These are phyloP conservation scores for Galerina sulciceps DNA, from an alignment of 768 basidiomycete genomes.

Conservation along the genomic window DNA sequence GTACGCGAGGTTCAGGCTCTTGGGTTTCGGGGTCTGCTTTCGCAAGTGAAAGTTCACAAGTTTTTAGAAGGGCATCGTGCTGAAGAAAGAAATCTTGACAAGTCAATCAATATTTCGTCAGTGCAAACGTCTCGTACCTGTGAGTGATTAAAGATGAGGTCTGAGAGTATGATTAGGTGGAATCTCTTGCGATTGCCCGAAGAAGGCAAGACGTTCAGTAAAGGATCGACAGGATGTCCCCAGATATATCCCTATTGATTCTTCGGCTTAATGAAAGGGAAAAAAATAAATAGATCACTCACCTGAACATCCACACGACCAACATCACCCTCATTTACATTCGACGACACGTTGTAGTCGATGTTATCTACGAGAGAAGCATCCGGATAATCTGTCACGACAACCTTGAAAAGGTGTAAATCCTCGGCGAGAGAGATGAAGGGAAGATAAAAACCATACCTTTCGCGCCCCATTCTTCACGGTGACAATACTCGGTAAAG, in stretches of 20 bases:
- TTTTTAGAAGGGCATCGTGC: constrained; percentile 81
- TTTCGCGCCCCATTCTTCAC: constrained; percentile 70
- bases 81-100: constrained; percentile 28
- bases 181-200: constrained; percentile 41
- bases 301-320: constrained; percentile 37
- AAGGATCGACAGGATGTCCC: constrained; percentile 60
- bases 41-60: constrained; percentile 59
- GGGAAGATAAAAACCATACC: constrained; percentile 54
- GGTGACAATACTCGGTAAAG: constrained; percentile 80
- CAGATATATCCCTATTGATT: constrained; percentile 70
- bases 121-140: constrained; percentile 54
- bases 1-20: constrained; percentile 38
- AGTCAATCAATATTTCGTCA: not conserved
- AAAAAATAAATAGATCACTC: not conserved
- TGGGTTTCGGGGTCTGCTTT: not conserved
- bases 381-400: constrained; percentile 95
- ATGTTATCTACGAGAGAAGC: constrained; percentile 75
- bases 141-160: constrained; percentile 94
- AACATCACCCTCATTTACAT: constrained; percentile 46
- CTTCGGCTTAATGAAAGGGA: constrained; percentile 21
- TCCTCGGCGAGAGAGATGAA: not conserved
- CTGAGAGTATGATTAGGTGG: constrained; percentile 86
- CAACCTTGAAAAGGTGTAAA: constrained; percentile 51
- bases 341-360: constrained; percentile 63
- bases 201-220: constrained; percentile 39